Evolutionary conservation across 2,329 filamentous ascomycete species (phyloP).

Genomic region (Fusarium pseudonygamai): DNA sequence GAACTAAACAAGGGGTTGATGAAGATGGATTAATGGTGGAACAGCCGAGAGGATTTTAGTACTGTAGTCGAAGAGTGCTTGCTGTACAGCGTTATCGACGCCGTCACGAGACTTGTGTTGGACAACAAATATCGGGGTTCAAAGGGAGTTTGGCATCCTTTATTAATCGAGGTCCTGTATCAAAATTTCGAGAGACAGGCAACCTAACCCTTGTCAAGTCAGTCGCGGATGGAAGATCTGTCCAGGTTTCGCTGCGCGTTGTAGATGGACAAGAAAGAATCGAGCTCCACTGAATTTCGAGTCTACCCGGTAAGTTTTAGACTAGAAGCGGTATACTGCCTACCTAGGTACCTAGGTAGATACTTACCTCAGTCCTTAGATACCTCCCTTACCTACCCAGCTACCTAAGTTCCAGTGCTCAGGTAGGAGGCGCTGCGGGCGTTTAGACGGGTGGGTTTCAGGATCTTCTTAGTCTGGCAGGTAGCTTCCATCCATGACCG

Average conservation of each 20-base stretch:
- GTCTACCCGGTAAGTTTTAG: conserved; percentile 1
- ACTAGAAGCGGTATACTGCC: background rate
- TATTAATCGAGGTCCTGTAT: conserved; percentile 1
- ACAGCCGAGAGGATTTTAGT: background rate
- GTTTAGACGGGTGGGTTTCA: background rate
- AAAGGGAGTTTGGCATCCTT: background rate
- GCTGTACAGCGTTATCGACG: background rate
- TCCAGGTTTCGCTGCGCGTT: conserved; percentile 21
- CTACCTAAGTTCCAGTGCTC: background rate
- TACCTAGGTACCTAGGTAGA: background rate
- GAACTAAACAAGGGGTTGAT: conserved; percentile 30
- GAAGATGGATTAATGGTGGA: conserved; percentile 3
- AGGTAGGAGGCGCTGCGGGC: background rate
- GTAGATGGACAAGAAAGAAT: conserved; percentile 18
- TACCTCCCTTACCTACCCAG: no score
- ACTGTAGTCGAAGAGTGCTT: conserved; percentile 1
- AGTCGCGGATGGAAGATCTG: conserved; percentile 28
- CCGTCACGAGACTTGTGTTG: conserved; percentile 15
- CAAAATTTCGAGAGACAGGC: conserved; percentile 32
- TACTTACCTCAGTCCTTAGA: background rate
- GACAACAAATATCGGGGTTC: background rate
- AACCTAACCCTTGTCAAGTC: conserved; percentile 32
- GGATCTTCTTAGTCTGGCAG: background rate
- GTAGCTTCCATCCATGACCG: background rate
- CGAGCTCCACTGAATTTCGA: background rate